Conservation (phyloP, 345 rosid genomes). For the Geranium rotundifolium region DNA sequence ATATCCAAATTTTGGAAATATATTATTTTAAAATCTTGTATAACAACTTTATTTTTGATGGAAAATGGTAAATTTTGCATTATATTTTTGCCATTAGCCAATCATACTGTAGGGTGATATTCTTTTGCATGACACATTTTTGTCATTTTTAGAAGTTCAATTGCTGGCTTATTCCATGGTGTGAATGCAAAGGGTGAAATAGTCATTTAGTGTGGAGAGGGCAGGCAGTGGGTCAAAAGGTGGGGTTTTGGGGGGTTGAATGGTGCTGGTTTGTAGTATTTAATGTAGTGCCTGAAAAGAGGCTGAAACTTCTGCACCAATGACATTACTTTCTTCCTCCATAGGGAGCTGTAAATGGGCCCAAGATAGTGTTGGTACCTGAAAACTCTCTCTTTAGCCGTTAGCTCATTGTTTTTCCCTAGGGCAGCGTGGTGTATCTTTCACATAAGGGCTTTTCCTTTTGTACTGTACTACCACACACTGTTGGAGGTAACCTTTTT, state of each 20-base stretch:
- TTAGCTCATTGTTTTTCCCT: not conserved
- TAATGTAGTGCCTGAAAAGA: not conserved
- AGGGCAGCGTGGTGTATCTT: not conserved
- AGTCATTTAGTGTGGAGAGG: too few relatives aligned
- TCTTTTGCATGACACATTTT: too few relatives aligned
- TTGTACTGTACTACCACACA: not conserved
- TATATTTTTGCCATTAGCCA: too few relatives aligned
- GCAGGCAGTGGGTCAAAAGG: not conserved
- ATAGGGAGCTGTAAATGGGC: not conserved
- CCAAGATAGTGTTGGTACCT: not conserved
- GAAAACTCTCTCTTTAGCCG: not conserved
- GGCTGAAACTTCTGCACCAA: not conserved
- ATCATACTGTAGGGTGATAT: too few relatives aligned
- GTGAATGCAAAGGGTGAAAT: too few relatives aligned
- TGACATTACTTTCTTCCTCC: not conserved
- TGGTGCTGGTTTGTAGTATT: not conserved
- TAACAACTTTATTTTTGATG: too few relatives aligned
- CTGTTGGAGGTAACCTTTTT: not conserved
- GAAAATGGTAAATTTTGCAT: too few relatives aligned
- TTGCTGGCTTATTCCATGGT: too few relatives aligned
- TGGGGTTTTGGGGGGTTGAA: not conserved
- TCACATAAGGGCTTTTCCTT: not conserved
- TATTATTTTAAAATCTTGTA: too few relatives aligned
- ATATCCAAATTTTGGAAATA: too few relatives aligned
- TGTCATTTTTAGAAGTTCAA: too few relatives aligned